Evolutionary conservation across 352 stramenopile species (phyloP).

Genomic region (Globisporangium cystogenes): DNA sequence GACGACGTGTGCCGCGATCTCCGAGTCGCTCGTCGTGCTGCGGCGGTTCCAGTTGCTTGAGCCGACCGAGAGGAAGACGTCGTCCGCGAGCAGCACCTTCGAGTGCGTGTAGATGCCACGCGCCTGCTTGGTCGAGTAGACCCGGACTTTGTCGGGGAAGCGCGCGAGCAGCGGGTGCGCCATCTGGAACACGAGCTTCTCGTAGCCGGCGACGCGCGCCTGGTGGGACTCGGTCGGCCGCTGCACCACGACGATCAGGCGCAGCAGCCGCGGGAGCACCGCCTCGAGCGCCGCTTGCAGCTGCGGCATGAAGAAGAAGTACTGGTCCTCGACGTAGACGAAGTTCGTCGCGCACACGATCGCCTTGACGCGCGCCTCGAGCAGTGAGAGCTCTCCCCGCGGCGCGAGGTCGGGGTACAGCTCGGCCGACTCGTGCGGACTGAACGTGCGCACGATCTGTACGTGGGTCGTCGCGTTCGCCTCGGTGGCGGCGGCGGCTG

Average conservation of each 20-base stretch:
- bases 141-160: conserved; percentile 51
- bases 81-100: conserved; percentile 79
- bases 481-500: no score
- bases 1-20: conserved; percentile 55
- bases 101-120: conserved; percentile 72
- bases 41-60: conserved; percentile 92
- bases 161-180: conserved; percentile 33
- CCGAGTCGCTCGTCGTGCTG: conserved; percentile 66
- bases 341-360: conserved; percentile 52
- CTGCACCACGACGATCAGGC: conserved; percentile 52
- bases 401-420: conserved; percentile 44
- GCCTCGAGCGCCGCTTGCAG: conserved; percentile 38
- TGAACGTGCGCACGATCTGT: conserved; percentile 56
- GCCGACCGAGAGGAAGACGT: conserved; percentile 80
- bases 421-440: conserved; percentile 20
- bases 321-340: conserved; percentile 69
- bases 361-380: conserved; percentile 46
- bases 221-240: conserved; percentile 22
- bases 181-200: conserved; percentile 67
- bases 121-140: conserved; percentile 47
- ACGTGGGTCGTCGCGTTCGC: conserved; percentile 10
- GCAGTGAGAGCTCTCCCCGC: conserved; percentile 45
- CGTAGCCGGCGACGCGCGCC: conserved; percentile 38
- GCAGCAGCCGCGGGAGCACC: conserved; percentile 35
- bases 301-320: conserved; percentile 64